These are phyloP conservation scores for Mrakiaceae sp. DNA, from an alignment of 1,284 basidiomycete genomes.

Conservation along the genomic window DNA sequence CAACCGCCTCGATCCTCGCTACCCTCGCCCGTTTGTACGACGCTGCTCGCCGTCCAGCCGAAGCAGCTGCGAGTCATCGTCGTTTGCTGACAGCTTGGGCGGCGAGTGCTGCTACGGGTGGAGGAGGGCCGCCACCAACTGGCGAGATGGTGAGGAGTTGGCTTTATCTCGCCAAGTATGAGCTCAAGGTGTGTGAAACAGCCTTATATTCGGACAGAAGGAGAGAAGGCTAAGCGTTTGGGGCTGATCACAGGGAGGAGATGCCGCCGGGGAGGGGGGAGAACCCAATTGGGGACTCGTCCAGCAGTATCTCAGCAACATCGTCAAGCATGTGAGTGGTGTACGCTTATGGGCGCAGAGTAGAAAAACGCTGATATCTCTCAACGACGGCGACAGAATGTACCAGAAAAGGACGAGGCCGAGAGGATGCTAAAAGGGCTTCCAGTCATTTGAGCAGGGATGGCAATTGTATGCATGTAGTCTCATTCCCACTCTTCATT, in stretches of 20 bases:
- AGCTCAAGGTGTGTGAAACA: constrained; percentile 45
- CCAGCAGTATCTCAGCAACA: constrained; percentile 49
- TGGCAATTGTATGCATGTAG: not conserved
- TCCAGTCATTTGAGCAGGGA: not conserved
- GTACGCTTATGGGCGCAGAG: not conserved
- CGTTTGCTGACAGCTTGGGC: constrained; percentile 27
- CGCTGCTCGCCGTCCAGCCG: constrained; percentile 49
- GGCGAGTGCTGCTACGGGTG: constrained; percentile 54
- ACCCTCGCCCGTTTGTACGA: constrained; percentile 64
- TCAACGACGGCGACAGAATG: constrained; percentile 20
- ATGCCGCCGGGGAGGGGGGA: constrained; percentile 5
- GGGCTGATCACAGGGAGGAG: constrained; percentile 42
- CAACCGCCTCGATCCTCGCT: constrained; percentile 47
- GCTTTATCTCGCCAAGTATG: constrained; percentile 65
- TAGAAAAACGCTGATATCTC: not conserved
- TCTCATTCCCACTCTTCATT: not conserved
- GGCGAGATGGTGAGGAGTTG: constrained; percentile 67
- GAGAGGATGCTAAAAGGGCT: constrained; percentile 23
- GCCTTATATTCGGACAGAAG: constrained; percentile 3
- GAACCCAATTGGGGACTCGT: constrained; percentile 30
- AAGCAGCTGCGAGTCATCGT: constrained; percentile 59
- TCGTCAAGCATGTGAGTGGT: constrained; percentile 45
- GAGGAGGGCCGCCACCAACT: constrained; percentile 47
- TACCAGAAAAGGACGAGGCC: constrained; percentile 29
- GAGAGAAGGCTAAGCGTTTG: constrained; percentile 37